A percentile compares a stretch with the other conserved stretches of the same genome.
phyloP scores from a whole-genome alignment of 108 stramenopile genomes.

The Cyclotella sp. region DNA sequence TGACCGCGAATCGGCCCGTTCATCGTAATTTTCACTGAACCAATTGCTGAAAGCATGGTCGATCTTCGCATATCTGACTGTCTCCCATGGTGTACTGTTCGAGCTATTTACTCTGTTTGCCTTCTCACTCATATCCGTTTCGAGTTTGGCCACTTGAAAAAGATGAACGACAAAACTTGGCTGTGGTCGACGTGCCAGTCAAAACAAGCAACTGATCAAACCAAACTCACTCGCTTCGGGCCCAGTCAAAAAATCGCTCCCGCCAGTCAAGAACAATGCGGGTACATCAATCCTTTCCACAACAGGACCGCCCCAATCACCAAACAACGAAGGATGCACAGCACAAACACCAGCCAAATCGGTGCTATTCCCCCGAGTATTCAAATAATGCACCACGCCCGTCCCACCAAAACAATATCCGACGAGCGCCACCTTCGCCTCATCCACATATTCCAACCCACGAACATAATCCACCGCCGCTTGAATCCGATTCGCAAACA shows the following conservation, averaged over 20 bases:
- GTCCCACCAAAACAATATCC: slow-evolving; percentile 59
- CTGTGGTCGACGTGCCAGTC: neutral
- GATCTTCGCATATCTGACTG: slow-evolving; percentile 53
- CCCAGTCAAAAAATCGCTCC: slow-evolving; percentile 37
- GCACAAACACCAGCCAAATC: slow-evolving; percentile 43
- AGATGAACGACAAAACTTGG: neutral
- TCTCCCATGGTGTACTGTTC: slow-evolving; percentile 49
- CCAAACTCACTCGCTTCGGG: slow-evolving; percentile 27
- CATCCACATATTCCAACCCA: slow-evolving; percentile 37
- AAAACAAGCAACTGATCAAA: neutral
- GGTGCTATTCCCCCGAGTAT: slow-evolving; percentile 15
- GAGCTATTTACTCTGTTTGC: slow-evolving; percentile 27
- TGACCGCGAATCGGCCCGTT: slow-evolving; percentile 52
- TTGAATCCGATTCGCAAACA: slow-evolving; percentile 48
- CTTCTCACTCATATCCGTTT: slow-evolving; percentile 13
- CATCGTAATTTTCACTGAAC: slow-evolving; percentile 45
- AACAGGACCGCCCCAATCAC: slow-evolving; percentile 17
- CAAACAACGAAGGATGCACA: slow-evolving; percentile 48
- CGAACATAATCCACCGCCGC: slow-evolving; percentile 51
- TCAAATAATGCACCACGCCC: slow-evolving; percentile 48
- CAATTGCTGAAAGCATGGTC: slow-evolving; percentile 57
- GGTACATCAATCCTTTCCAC: slow-evolving; percentile 2
- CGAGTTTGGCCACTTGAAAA: slow-evolving; percentile 1
- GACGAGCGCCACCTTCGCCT: slow-evolving; percentile 38
- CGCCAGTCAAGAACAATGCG: slow-evolving; percentile 32